Percentiles rank a stretch among this genome's conserved stretches.
phyloP scores from a whole-genome alignment of 805 yeast genomes.

The Priceomyces carsonii region DNA sequence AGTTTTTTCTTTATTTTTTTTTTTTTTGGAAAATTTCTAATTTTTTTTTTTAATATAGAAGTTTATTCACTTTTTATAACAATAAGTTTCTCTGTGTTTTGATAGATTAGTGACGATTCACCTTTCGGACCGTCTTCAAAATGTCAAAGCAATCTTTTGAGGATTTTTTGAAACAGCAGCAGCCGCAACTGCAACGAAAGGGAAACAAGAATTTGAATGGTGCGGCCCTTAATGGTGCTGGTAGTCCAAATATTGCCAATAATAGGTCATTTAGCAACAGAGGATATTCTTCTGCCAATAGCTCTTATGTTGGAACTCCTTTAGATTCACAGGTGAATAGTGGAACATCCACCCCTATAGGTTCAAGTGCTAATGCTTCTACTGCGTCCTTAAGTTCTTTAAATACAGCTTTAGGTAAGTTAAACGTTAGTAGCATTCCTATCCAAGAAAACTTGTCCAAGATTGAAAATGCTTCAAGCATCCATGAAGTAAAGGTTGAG shows the following conservation, averaged over 20 bases:
- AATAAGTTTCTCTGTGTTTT: too few relatives aligned
- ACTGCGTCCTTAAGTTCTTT: slow-evolving; percentile 74
- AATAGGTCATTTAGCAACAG: slow-evolving; percentile 3
- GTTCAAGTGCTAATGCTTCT: slow-evolving; percentile 45
- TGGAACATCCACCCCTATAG: slow-evolving; percentile 35
- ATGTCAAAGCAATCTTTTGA: slow-evolving; percentile 48
- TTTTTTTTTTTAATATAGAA: too few relatives aligned
- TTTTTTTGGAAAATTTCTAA: too few relatives aligned
- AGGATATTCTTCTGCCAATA: slow-evolving; percentile 2
- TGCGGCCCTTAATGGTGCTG: slow-evolving; percentile 10
- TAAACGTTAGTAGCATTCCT: slow-evolving; percentile 60
- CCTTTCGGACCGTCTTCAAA: too few relatives aligned
- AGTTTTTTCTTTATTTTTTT: too few relatives aligned
- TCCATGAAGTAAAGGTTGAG: slow-evolving; percentile 56
- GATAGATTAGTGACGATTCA: too few relatives aligned
- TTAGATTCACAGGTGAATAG: slow-evolving; percentile 32
- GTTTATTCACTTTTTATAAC: too few relatives aligned
- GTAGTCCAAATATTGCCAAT: background rate
- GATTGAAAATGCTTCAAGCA: slow-evolving; percentile 51
- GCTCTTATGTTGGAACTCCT: slow-evolving; percentile 21
- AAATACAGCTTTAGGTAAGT: slow-evolving; percentile 65
- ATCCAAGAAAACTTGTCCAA: slow-evolving; percentile 56
- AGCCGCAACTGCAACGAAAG: slow-evolving; percentile 32
- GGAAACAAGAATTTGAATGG: slow-evolving; percentile 17
- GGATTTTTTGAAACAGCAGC: slow-evolving; percentile 51